Evolutionary conservation across 1,139 yeast species (phyloP), one percentile per base, ranked within the genome.

Genomic region (Candida smagusa): DNA sequence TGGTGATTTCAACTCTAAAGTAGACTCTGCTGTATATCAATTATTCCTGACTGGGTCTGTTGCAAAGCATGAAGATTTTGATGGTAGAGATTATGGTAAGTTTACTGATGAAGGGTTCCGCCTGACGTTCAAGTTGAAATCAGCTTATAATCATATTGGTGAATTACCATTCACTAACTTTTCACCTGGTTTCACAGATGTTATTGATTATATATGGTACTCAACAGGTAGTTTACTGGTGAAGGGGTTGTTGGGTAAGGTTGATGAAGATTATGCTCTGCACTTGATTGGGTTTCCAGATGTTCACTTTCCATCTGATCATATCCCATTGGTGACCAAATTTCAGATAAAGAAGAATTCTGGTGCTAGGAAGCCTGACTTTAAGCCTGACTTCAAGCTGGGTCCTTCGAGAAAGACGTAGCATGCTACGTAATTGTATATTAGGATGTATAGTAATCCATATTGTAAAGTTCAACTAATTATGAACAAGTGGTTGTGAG

Each of bases 171-270:
- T 90, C 59, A 92, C 98, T 9, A 94, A 92, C 62, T 84, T 83
- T 60, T 82, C 97, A 0, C 98, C 99, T 26, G 80, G 84, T 31
- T 94, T 92, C 64, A 88, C 95, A 2, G 90, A 89, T 52, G 90
- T 83, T 31, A 88, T 94, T 63, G 99, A 94, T 64, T 92, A 92
- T 59, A 83, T 94, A 43, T 94, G 97, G 96, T 89, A 86, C 61
- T 78, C 96, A 2, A 84, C 96, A 9, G 73, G 82, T 8, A 72
- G 81, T 7, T 69, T 94, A 45, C 79, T 84, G 44, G 96, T 92
- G 7, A 82, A 81, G 52, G 97, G 96, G 9, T 67, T 94, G 48
- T 68, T 92, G 45, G 97, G 97, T 30, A 80, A 80, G 50, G 79
- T 90, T 32, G 97, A 90, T 58, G 75, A 74, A 38, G 84, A 82